Conservation (phyloP, 805 yeast genomes). For the Maudiozyma barnettii region DNA sequence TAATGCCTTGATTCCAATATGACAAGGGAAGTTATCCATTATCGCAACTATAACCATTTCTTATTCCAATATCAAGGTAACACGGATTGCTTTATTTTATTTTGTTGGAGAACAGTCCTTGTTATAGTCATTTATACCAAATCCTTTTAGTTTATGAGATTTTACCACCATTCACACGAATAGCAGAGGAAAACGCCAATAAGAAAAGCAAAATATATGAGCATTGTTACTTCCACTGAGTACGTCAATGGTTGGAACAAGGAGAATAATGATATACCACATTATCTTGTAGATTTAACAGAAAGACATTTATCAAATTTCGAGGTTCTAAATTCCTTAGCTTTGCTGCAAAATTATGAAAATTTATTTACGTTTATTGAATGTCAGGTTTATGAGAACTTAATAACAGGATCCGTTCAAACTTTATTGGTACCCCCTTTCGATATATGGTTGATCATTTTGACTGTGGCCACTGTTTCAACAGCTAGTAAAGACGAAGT, state of each 20-base stretch:
- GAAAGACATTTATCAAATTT: conserved; percentile 14
- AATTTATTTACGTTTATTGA: conserved; percentile 32
- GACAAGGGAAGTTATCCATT: too few relatives aligned
- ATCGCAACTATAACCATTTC: too few relatives aligned
- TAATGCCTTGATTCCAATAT: too few relatives aligned
- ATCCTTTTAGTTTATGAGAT: too few relatives aligned
- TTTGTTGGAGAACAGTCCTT: too few relatives aligned
- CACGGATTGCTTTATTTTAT: too few relatives aligned
- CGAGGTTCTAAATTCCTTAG: conserved; percentile 24
- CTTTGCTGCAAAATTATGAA: conserved; percentile 29
- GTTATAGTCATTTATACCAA: too few relatives aligned
- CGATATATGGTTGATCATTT: conserved; percentile 27
- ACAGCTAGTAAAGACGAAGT: conserved; percentile 21
- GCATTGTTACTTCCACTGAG: not conserved
- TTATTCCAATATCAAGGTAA: too few relatives aligned
- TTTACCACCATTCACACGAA: too few relatives aligned
- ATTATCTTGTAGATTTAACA: conserved; percentile 22
- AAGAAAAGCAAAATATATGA: not conserved
- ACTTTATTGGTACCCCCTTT: conserved; percentile 26
- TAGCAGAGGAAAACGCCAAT: too few relatives aligned
- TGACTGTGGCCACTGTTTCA: conserved; percentile 32
- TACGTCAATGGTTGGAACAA: not conserved
- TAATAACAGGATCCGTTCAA: not conserved
- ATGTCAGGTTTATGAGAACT: conserved; percentile 8
- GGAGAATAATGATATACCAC: conserved; percentile 5